Base-by-base conservation (phyloP, 1,284 basidiomycete species). In the Ganoderma boninense region DNA sequence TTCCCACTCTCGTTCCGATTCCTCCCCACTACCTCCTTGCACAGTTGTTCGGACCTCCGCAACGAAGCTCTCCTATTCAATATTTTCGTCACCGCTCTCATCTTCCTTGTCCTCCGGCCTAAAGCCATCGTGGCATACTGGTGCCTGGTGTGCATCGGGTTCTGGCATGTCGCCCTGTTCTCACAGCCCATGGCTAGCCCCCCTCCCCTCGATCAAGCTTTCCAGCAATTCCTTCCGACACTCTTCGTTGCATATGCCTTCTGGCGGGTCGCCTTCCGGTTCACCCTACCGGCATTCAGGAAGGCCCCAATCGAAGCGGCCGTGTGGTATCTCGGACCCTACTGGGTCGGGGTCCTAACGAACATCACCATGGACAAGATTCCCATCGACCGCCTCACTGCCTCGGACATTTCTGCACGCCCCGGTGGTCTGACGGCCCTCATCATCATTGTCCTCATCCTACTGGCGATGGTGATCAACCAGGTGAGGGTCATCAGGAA, bases 81-180 rank as follows among this genome's bases (percentile, higher is more conserved):
- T 77, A 84, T 93, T 63, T 76, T 92, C 61, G 82, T 93, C 68
- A 91, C 90, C 0, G 87, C 85, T 73, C 76, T 90, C 44, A 83
- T 96, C 38, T 93, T 94, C 76, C 84, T 95, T 49, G 78, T 96
- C 62, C 83, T 97, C 57, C 90, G 93, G 2, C 94, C 94, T 0
- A 89, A 86, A 76, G 85, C 91, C 2, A 87, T 95, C 72, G 84
- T 94, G 38, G 82, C 89, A 5, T 95, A 87, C 81, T 94, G 92
- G 92, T 91, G 87, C 70, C 83, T 97, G 20, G 89, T 95, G 2
- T 95, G 91, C 82, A 90, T 96, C 60, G 95, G 95, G 0, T 97
- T 90, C 79, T 97, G 95, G 95, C 95, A 97, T 75, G 85, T 96
- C 69, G 85, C 88, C 1, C 85, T 97, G 35, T 95, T 95, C 74